These are phyloP conservation scores for Schizothecium vesticola DNA, from an alignment of 495 filamentous ascomycete species.

Conservation along the genomic window DNA sequence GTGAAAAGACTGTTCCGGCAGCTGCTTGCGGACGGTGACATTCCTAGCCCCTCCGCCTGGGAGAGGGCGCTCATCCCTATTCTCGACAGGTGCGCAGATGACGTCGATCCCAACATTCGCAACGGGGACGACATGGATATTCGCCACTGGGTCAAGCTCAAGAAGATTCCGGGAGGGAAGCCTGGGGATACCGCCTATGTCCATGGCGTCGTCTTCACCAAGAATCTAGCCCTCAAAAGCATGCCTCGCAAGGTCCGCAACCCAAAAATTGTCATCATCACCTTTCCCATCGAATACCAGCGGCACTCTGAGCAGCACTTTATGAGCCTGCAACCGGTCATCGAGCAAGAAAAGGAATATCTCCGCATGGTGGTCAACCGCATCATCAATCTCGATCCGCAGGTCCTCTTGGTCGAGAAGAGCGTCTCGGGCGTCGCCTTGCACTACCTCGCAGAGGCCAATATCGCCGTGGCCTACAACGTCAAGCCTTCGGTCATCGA, in stretches of 20 bases:
- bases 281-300: slow-evolving; percentile 94
- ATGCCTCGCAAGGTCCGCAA: slow-evolving; percentile 84
- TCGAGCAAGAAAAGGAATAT: slow-evolving; percentile 94
- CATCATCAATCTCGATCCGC: slow-evolving; percentile 80
- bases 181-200: slow-evolving; percentile 92
- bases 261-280: slow-evolving; percentile 86
- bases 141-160: slow-evolving; percentile 96
- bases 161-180: slow-evolving; percentile 85
- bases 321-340: slow-evolving; percentile 96
- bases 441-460: slow-evolving; percentile 77
- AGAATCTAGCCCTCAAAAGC: slow-evolving; percentile 90
- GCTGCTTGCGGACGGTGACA: slow-evolving; percentile 67
- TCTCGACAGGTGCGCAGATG: slow-evolving; percentile 83
- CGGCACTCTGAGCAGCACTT: slow-evolving; percentile 87
- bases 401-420: slow-evolving; percentile 80
- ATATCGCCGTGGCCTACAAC: slow-evolving; percentile 89
- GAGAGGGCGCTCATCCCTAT: slow-evolving; percentile 90
- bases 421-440: slow-evolving; percentile 88
- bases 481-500: slow-evolving; percentile 94
- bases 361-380: slow-evolving; percentile 86
- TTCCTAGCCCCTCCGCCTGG: slow-evolving; percentile 72
- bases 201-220: slow-evolving; percentile 92
- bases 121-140: slow-evolving; percentile 94
- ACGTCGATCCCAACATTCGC: slow-evolving; percentile 88
- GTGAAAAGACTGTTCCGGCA: slow-evolving; percentile 80